These are phyloP conservation scores for Wickerhamomyces alni DNA, from an alignment of 805 yeast species.

Conservation along the genomic window DNA sequence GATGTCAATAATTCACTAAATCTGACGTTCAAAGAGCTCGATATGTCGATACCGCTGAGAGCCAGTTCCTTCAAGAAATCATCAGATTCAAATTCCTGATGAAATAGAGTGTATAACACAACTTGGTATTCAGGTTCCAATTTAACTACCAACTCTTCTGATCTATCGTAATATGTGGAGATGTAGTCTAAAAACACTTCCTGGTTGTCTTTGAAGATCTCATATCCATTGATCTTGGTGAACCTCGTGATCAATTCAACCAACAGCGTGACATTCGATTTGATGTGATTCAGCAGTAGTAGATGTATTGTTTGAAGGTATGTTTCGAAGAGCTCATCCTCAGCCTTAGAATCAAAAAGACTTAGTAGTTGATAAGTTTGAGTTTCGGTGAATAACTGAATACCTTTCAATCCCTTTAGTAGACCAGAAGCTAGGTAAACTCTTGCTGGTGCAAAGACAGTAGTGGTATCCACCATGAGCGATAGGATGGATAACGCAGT, in stretches of 20 bases:
- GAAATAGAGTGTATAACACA: constrained; percentile 22
- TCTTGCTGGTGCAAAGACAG: constrained; percentile 66
- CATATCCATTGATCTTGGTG: constrained; percentile 26
- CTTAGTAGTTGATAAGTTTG: constrained; percentile 27
- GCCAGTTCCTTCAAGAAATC: constrained; percentile 25
- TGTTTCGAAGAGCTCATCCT: constrained; percentile 47
- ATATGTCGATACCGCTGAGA: constrained; percentile 10
- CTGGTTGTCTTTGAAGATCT: constrained; percentile 27
- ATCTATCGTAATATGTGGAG: constrained; percentile 13
- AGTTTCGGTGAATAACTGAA: constrained; percentile 14
- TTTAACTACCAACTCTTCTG: not conserved
- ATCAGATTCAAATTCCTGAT: constrained; percentile 6
- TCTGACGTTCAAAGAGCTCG: constrained; percentile 4
- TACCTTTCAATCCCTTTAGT: constrained; percentile 39
- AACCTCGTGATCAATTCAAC: constrained; percentile 16
- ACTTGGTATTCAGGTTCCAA: constrained; percentile 20
- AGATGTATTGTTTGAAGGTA: constrained; percentile 47
- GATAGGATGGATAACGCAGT: constrained; percentile 31
- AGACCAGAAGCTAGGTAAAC: constrained; percentile 56
- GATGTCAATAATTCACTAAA: constrained; percentile 22
- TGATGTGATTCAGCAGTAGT: constrained; percentile 35
- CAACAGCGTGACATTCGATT: constrained; percentile 21
- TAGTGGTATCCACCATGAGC: constrained; percentile 40
- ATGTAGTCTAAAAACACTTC: constrained; percentile 35
- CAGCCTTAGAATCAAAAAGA: constrained; percentile 34